These are phyloP conservation scores for Colletotrichum orbiculare DNA, from an alignment of 2,329 filamentous ascomycete genomes.

Conservation along the genomic window DNA sequence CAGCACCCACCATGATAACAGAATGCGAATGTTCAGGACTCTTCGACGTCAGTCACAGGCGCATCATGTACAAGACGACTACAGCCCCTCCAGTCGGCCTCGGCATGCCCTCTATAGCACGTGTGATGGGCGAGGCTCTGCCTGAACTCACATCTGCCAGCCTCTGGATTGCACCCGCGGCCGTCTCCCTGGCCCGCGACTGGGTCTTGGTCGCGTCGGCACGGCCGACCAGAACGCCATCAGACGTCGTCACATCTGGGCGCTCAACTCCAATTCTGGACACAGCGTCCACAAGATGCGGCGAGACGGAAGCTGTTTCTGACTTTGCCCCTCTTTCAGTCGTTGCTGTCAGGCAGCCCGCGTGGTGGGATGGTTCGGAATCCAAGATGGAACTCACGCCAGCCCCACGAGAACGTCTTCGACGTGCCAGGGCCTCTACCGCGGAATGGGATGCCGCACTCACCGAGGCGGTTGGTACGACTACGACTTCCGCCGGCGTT, in stretches of 20 bases:
- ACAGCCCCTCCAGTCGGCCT: slow-evolving; percentile 36
- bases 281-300: slow-evolving; percentile 24
- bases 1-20: not conserved
- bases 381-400: slow-evolving; percentile 1
- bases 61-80: slow-evolving; percentile 38
- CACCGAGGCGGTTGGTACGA: slow-evolving; percentile 16
- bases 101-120: slow-evolving; percentile 31
- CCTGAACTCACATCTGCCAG: slow-evolving; percentile 45
- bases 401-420: slow-evolving; percentile 7
- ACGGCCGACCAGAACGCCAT: slow-evolving; percentile 8
- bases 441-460: slow-evolving; percentile 37
- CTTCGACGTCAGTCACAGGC: slow-evolving; percentile 38
- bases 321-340: slow-evolving; percentile 29
- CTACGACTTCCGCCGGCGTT: not conserved
- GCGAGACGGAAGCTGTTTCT: slow-evolving; percentile 15
- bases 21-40: slow-evolving; percentile 25
- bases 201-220: slow-evolving; percentile 36
- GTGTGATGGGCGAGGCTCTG: slow-evolving; percentile 43
- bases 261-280: slow-evolving; percentile 32
- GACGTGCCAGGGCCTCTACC: slow-evolving; percentile 14
- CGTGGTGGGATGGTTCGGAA: slow-evolving; percentile 34
- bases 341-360: slow-evolving; percentile 4
- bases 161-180: slow-evolving; percentile 45
- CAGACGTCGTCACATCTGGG: slow-evolving; percentile 9
- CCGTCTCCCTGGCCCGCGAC: slow-evolving; percentile 30